Evolutionary conservation across 2,329 filamentous ascomycete genomes (phyloP).

Genomic region (Harringtonia lauricola): DNA sequence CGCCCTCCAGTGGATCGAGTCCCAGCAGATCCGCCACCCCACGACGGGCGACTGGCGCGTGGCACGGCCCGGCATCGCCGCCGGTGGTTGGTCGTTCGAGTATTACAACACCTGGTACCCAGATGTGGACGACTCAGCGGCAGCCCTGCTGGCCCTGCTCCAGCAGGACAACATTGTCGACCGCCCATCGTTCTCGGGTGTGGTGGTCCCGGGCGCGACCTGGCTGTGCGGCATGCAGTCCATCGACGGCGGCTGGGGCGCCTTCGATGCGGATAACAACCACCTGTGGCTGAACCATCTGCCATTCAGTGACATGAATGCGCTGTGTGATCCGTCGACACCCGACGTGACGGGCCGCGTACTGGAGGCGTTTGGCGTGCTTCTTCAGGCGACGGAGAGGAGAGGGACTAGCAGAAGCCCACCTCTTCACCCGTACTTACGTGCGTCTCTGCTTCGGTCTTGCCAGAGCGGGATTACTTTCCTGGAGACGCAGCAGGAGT

Average conservation of each 20-base stretch:
- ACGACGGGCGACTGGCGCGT: conserved; percentile 19
- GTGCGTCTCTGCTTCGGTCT: no score
- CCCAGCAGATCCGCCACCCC: conserved; percentile 14
- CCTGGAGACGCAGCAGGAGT: conserved; percentile 15
- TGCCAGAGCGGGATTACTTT: conserved; percentile 15
- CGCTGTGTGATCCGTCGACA: conserved; percentile 20
- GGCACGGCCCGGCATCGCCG: conserved; percentile 11
- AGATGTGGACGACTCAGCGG: conserved; percentile 22
- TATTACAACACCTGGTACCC: conserved; percentile 21
- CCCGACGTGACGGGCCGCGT: conserved; percentile 23
- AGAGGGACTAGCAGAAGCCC: no score
- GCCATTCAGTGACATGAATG: conserved; percentile 24
- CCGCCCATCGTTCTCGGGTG: not conserved
- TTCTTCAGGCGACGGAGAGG: conserved; percentile 3
- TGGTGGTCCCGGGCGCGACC: conserved; percentile 3
- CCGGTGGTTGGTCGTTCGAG: conserved; percentile 20
- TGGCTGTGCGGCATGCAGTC: conserved; percentile 26
- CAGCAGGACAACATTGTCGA: conserved; percentile 15
- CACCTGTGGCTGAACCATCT: conserved; percentile 21
- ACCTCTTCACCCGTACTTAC: not conserved
- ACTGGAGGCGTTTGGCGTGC: conserved; percentile 9
- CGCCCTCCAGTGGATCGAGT: conserved; percentile 11
- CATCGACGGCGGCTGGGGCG: conserved; percentile 23
- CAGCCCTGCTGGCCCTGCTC: conserved; percentile 17
- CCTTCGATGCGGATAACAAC: conserved; percentile 23